Evolutionary conservation across 768 basidiomycete genomes (phyloP).

Genomic region (Leccinum subtestaceum): DNA sequence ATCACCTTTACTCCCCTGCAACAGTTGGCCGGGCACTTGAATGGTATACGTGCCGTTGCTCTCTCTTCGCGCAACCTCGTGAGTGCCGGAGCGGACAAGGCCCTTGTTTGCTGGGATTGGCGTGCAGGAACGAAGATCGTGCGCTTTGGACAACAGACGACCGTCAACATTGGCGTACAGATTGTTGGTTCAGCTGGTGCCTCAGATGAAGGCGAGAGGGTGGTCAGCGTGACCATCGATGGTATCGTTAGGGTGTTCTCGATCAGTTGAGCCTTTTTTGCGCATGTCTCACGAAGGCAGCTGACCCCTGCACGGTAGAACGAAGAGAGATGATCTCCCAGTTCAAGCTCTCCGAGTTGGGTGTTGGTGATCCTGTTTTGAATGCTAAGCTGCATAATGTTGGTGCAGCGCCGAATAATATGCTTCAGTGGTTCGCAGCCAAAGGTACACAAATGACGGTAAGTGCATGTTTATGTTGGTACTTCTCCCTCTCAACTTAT

Average conservation of each 20-base stretch:
- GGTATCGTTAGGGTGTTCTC: conserved; percentile 89
- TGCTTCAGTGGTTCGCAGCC: conserved; percentile 93
- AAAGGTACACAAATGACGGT: conserved; percentile 91
- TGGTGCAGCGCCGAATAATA: conserved; percentile 79
- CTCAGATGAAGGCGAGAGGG: conserved; percentile 65
- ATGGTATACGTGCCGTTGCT: conserved; percentile 87
- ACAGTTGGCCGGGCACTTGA: conserved; percentile 81
- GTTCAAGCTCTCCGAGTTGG: conserved; percentile 81
- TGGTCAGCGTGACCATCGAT: conserved; percentile 91
- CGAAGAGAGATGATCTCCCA: conserved; percentile 89
- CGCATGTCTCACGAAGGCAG: neutral
- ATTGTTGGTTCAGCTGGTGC: conserved; percentile 53
- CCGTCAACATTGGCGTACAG: conserved; percentile 87
- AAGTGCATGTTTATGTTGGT: conserved; percentile 21
- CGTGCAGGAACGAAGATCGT: conserved; percentile 85
- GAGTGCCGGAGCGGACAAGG: conserved; percentile 73
- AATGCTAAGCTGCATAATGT: conserved; percentile 71
- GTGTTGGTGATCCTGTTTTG: conserved; percentile 61
- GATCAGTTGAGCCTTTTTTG: conserved; percentile 58
- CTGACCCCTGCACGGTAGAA: conserved; percentile 30
- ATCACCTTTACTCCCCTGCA: conserved; percentile 81
- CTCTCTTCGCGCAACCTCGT: conserved; percentile 83
- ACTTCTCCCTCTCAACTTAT: neutral
- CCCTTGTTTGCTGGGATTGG: conserved; percentile 88
- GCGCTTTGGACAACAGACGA: conserved; percentile 90